A percentile compares a stretch with the other conserved stretches of the same genome.
Evolutionary conservation across 306 rosid genomes (phyloP).

Genomic region (Medicago ruthenica): DNA sequence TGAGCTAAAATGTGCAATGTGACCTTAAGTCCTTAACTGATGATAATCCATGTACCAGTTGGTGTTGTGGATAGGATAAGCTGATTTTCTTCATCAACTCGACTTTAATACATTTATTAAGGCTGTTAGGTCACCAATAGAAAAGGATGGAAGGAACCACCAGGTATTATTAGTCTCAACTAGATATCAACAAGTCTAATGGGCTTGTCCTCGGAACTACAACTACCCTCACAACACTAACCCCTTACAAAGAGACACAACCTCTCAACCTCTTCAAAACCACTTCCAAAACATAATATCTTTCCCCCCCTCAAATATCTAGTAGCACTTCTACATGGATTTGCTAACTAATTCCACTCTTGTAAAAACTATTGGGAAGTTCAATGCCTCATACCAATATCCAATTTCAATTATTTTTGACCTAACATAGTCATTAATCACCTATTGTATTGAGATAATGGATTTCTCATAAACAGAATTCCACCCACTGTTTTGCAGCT

Average conservation of each 20-base stretch:
- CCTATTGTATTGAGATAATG: too few relatives aligned
- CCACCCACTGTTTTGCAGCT: not conserved
- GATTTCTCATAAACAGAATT: not conserved
- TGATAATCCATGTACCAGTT: not conserved
- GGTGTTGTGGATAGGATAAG: not conserved
- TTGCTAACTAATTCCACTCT: too few relatives aligned
- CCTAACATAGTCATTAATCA: not conserved
- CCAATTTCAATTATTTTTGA: not conserved
- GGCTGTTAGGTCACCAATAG: not conserved
- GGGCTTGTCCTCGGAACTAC: not conserved
- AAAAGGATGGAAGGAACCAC: constrained; percentile 1
- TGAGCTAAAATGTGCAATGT: constrained; percentile 5
- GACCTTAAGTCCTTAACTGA: constrained; percentile 14
- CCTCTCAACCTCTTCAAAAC: constrained; percentile 8
- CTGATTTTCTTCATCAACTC: not conserved
- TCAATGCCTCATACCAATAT: too few relatives aligned
- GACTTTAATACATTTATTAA: constrained; percentile 14
- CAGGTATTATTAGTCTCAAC: not conserved
- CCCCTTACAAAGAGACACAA: not conserved
- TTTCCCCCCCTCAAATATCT: not conserved
- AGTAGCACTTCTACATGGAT: too few relatives aligned
- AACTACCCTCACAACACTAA: not conserved
- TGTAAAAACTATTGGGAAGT: too few relatives aligned
- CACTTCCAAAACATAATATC: constrained; percentile 2
- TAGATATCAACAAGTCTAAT: not conserved